phyloP scores from a whole-genome alignment of 805 yeast species.

The Cyberlindnera galapagoensis region DNA sequence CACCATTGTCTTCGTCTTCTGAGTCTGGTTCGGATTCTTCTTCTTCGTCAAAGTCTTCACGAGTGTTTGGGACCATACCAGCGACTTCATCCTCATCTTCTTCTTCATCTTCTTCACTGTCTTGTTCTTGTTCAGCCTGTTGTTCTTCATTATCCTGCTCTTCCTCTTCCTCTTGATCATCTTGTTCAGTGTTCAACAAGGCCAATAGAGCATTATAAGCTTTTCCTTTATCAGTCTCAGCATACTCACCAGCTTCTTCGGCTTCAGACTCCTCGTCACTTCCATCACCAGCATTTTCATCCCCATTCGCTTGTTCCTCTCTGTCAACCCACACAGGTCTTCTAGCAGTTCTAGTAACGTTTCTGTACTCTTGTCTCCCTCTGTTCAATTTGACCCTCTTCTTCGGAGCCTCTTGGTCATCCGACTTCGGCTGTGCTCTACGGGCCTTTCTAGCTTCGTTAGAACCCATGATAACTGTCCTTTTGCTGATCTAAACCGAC shows the following conservation, averaged over 20 bases:
- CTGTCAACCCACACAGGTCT: slow-evolving; percentile 24
- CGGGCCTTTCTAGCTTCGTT: slow-evolving; percentile 5
- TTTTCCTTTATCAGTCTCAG: slow-evolving; percentile 31
- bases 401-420: background rate
- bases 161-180: slow-evolving; percentile 14
- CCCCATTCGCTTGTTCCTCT: slow-evolving; percentile 17
- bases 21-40: slow-evolving; percentile 26
- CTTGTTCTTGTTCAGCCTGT: slow-evolving; percentile 9
- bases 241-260: slow-evolving; percentile 27
- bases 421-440: background rate
- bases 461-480: slow-evolving; percentile 3
- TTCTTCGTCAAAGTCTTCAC: slow-evolving; percentile 18
- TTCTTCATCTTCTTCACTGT: slow-evolving; percentile 23
- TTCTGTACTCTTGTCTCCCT: slow-evolving; percentile 60
- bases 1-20: slow-evolving; percentile 38
- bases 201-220: slow-evolving; percentile 67
- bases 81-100: slow-evolving; percentile 23
- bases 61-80: slow-evolving; percentile 18
- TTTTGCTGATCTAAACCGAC: background rate
- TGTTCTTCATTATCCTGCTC: slow-evolving; percentile 10
- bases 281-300: slow-evolving; percentile 12
- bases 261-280: slow-evolving; percentile 18
- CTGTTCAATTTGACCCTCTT: slow-evolving; percentile 22
- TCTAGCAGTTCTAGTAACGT: slow-evolving; percentile 48
- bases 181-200: slow-evolving; percentile 46